Base-by-base conservation (phyloP, 805 yeast genomes). In the Monosporozyma yasuniensis region DNA sequence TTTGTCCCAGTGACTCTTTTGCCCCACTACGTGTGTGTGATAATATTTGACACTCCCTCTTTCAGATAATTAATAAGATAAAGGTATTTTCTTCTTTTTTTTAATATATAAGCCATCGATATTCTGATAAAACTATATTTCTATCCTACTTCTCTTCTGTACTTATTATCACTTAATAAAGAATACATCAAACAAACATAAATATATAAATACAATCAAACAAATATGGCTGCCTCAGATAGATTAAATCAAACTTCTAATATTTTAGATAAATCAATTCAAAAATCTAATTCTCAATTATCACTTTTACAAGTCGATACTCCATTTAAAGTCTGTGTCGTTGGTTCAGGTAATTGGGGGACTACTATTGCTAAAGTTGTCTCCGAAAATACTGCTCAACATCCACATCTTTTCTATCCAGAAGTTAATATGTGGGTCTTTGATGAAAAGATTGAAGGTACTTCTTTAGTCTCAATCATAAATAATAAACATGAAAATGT, bases 271-370 rank as follows among this genome's bases (percentile, higher is more conserved):
- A 54, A 55, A 18, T 60, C 65, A 35, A 55, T 61, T 50, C 54
- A 59, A 46, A 55, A 49, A 46, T 27, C 48, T 16, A 10, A 45
- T 8, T 53, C 56, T n/a, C 21, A 41, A 25, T 45, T 34, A 3
- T 52, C 56, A n/a, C 28, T 53, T 30, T 44, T 42, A 9, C 47
- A 49, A n/a, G 34, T 56, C 16, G 64, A 61, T 42, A 47, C 59
- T 25, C 78, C 76, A 21, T 81, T 73, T 70, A 78, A 74, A 61
- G 76, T 83, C 42, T 74, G 89, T 39, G 87, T 89, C 49, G 82
- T 93, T 56, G 99, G 99, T 41, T 89, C 97, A 28, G 99, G 98
- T 66, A 91, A 91, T 72, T 91, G 99, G 86, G 99, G 99, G 56
- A 88, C 96, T 37, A 91, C 98, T 18, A 89, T 93, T 49, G 97